Evolutionary conservation across 1,139 yeast genomes (phyloP), one percentile per base, ranked within the genome.

Genomic region (Blastobotrys proliferans): DNA sequence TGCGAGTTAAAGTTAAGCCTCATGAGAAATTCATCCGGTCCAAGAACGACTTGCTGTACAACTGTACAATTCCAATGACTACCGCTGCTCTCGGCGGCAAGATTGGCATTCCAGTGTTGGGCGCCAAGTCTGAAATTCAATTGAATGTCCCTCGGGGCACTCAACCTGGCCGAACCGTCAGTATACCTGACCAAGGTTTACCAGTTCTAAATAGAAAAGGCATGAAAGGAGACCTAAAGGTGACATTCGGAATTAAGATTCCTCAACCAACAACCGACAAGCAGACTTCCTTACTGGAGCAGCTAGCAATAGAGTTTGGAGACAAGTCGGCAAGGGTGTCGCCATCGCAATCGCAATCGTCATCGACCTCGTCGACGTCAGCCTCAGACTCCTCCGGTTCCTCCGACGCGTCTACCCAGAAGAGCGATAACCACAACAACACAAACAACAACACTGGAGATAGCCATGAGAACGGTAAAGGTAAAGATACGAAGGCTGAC

Each of bases 61-160:
- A 73, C 28, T 79, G 81, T 41, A 78, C 78, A 36, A 79, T 92
- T 43, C 83, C 94, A 38, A 85, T 88, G 81, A 92, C 98, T 1
- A 92, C 98, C 0, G 98, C 98, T 2, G 92, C 96, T 0, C 71
- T 92, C 39, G 99, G 99, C 46, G 99, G 99, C 27, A 81, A 79
- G 42, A 75, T 92, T 22, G 77, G 83, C 37, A 79, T 92, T 11
- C 97, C 97, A 29, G 90, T 97, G 0, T 75, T 92, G 27, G 30
- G 22, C 20, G 26, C 18, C 4, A 16, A 20, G 11, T 5, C 18
- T 10, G 36, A 38, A 6, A 70, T 94, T 48, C 83, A 88, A 61
- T 67, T 92, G 46, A 85, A 81, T 62, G 80, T 94, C n/a, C 81
- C 94, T 40, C 70, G 86, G 0, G 97, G 96, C 1, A 86, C 95